Conservation (phyloP, 176 grass and related monocot genomes). For the Aegilops umbellulata region DNA sequence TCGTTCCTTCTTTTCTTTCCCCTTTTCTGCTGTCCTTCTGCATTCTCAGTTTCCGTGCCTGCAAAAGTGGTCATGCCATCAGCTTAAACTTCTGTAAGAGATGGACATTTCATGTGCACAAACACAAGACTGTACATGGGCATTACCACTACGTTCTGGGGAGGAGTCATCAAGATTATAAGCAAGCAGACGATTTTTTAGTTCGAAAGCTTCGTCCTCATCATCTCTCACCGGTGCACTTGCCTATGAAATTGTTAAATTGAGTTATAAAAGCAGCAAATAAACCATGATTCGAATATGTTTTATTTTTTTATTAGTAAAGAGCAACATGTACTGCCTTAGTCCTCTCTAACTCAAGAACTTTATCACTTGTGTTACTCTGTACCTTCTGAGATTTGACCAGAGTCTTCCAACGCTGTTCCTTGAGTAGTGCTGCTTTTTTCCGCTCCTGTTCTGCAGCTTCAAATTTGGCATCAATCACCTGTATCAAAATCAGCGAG, state of each 20-base stretch:
- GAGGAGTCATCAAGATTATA: slow-evolving; percentile 33
- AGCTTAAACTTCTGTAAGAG: neutral
- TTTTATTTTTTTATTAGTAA: neutral
- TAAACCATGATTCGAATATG: neutral
- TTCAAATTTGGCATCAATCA: no score
- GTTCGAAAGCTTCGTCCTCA: slow-evolving; percentile 10
- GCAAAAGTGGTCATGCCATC: slow-evolving; percentile 21
- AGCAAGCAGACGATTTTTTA: slow-evolving; percentile 50
- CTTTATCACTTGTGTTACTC: neutral
- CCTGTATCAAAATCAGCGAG: no score
- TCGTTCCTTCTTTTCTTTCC: slow-evolving; percentile 25
- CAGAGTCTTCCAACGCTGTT: no score
- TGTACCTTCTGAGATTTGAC: slow-evolving; percentile 26
- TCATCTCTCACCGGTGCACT: slow-evolving; percentile 32
- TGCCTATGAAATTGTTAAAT: slow-evolving; percentile 25
- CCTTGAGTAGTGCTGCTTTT: no score
- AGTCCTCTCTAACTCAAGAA: neutral
- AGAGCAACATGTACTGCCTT: neutral
- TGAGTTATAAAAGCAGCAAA: neutral
- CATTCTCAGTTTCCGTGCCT: slow-evolving; percentile 34
- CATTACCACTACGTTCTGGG: slow-evolving; percentile 38
- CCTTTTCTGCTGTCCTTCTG: neutral
- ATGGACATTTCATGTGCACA: neutral
- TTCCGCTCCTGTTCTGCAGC: no score
- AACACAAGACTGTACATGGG: neutral